Conservation (phyloP, 805 yeast species). For the Candida sonorensis region DNA sequence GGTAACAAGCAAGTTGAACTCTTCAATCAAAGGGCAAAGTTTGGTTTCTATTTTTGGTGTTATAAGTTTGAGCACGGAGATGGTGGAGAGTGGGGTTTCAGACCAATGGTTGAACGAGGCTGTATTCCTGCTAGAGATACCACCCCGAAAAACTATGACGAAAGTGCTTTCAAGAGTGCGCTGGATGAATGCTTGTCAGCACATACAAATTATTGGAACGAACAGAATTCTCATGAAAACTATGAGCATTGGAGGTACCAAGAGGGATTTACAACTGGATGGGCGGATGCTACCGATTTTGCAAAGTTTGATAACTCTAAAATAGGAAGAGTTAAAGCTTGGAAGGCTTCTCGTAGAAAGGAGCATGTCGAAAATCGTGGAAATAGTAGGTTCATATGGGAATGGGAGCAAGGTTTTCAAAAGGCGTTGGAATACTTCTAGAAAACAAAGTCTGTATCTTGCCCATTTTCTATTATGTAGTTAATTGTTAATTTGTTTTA, state of each 20-base stretch:
- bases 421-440: constrained; percentile 46
- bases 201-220: constrained; percentile 68
- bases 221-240: constrained; percentile 45
- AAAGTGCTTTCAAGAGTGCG: constrained; percentile 33
- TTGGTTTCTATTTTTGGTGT: constrained; percentile 89
- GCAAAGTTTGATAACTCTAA: constrained; percentile 60
- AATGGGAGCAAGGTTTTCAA: constrained; percentile 82
- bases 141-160: constrained; percentile 28
- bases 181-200: constrained; percentile 30
- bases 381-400: constrained; percentile 61
- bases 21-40: constrained; percentile 46
- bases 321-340: constrained; percentile 67
- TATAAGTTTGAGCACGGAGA: constrained; percentile 78
- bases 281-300: constrained; percentile 68
- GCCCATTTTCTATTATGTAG: too few relatives aligned
- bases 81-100: constrained; percentile 97
- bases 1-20: constrained; percentile 50
- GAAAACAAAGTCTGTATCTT: too few relatives aligned
- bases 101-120: constrained; percentile 64
- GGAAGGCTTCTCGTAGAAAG: constrained; percentile 53
- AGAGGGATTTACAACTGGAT: constrained; percentile 72
- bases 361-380: constrained; percentile 61
- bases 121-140: constrained; percentile 35
- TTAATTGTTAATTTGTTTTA: constrained; percentile 1
- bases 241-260: constrained; percentile 78